Conservation (phyloP, 2,329 filamentous ascomycete species). For the Bisporella sp. region DNA sequence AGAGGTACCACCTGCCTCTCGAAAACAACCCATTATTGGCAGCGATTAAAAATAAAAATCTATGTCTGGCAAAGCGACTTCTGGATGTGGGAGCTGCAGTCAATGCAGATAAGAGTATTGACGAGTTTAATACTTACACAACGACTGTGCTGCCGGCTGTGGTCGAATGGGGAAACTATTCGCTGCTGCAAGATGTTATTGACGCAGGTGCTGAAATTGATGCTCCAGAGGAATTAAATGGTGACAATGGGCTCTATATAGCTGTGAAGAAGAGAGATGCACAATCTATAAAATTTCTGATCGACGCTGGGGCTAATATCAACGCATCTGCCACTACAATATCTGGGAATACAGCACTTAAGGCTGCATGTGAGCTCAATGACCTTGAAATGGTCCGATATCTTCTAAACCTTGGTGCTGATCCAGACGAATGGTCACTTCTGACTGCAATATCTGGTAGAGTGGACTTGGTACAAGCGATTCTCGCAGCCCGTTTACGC, state of each 20-base stretch:
- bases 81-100: no score
- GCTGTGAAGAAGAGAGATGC: conserved; percentile 3
- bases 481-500: conserved; percentile 3
- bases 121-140: no score
- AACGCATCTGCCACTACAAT: background rate
- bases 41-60: conserved; percentile 3
- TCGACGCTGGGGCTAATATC: conserved; percentile 5
- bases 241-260: conserved; percentile 1
- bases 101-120: no score
- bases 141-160: conserved; percentile 4
- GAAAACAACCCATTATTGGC: background rate
- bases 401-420: conserved; percentile 5
- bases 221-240: background rate
- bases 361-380: conserved; percentile 2
- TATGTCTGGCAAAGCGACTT: background rate
- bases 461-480: conserved; percentile 1
- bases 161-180: conserved; percentile 4
- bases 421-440: conserved; percentile 5
- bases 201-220: conserved; percentile 4
- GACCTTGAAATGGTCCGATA: conserved; percentile 2
- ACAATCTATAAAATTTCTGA: conserved; percentile 1
- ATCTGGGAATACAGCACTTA: conserved; percentile 1
- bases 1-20: no score
- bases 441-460: conserved; percentile 1
- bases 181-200: conserved; percentile 4